These are phyloP conservation scores for Penicillium ochrochloron DNA, from an alignment of 495 filamentous ascomycete genomes.

Conservation along the genomic window DNA sequence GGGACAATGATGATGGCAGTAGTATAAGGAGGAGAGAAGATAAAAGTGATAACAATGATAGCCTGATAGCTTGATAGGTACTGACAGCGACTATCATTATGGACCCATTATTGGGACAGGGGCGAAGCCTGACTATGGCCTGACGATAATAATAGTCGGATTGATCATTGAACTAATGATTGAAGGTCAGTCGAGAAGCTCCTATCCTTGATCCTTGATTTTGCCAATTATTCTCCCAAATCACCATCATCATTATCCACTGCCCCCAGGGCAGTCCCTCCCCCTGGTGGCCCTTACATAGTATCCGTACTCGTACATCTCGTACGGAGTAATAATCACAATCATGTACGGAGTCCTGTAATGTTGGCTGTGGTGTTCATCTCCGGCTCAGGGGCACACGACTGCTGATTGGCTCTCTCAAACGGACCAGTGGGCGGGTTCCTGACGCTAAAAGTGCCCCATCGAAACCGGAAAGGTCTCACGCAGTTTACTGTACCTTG, in stretches of 20 bases:
- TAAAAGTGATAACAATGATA: background rate
- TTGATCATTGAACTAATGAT: background rate
- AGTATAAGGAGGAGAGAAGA: background rate
- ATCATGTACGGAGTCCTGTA: too few relatives aligned
- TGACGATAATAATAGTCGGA: background rate
- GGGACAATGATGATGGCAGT: background rate
- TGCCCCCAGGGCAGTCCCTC: background rate
- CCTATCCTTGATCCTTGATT: background rate
- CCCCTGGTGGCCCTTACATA: background rate
- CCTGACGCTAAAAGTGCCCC: slow-evolving; percentile 35
- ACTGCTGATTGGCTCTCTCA: slow-evolving; percentile 27
- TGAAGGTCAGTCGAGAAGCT: background rate
- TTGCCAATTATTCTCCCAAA: background rate
- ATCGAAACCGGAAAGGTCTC: background rate
- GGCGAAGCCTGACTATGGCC: background rate
- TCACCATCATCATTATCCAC: background rate
- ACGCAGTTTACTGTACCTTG: slow-evolving; percentile 19
- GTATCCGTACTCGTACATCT: background rate
- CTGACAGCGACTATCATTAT: background rate
- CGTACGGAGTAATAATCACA: background rate
- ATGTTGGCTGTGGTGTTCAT: slow-evolving; percentile 15
- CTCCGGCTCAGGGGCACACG: slow-evolving; percentile 32
- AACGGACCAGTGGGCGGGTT: slow-evolving; percentile 21
- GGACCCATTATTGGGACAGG: background rate
- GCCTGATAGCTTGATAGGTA: background rate